Base-by-base conservation (phyloP, 2,329 filamentous ascomycete species). In the Diaporthe humulicola region DNA sequence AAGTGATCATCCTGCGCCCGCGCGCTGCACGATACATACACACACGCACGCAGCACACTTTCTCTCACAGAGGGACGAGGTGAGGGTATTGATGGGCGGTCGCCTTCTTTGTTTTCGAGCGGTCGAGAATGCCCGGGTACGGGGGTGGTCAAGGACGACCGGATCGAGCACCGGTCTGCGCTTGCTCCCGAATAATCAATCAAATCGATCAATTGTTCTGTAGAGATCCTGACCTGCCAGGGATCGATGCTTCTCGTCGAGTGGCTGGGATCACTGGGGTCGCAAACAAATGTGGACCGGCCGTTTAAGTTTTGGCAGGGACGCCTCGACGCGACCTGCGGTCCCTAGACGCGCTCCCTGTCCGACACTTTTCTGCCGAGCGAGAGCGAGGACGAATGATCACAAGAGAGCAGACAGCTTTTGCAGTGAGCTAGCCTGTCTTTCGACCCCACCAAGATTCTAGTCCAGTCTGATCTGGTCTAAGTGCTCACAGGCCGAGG, bases 1-100 rank as follows among this genome's bases (percentile, higher is more conserved):
- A 70, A 70, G 50, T 70, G 61, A 73, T 40, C 69, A 76, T 76
- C 69, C 69, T 74, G 75, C 69, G 75, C 69, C 38, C 40, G 71
- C 74, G 72, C 74, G 71, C 72, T 74, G 74, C 75, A 75, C 64
- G 64, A 69, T 38, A 69, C 64, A 69, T 25, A 69, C 30, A 69
- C 64, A 28, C 61, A 33, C 40, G 10, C 60, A 66, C 61, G 33
- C 45, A 52, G n/a, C 64, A n/a, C 64, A 42, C 64, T 30, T 42
- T 33, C 61, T 56, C 42, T 25, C 25, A 30, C 25, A 48, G 60
- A 40, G 38, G 57, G 28, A 15, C 60, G 36, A 73, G 28, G 36
- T 25, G 57, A 54, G 10, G 61, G 60, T 48, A 66, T 75, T 57
- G 58, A 58, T 28, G 52, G 57, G 17, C 25, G 14, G 36, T 42